Evolutionary conservation across 768 basidiomycete species (phyloP), one percentile per base, ranked within the genome.

Genomic region (Pleurotus citrinopileatus): DNA sequence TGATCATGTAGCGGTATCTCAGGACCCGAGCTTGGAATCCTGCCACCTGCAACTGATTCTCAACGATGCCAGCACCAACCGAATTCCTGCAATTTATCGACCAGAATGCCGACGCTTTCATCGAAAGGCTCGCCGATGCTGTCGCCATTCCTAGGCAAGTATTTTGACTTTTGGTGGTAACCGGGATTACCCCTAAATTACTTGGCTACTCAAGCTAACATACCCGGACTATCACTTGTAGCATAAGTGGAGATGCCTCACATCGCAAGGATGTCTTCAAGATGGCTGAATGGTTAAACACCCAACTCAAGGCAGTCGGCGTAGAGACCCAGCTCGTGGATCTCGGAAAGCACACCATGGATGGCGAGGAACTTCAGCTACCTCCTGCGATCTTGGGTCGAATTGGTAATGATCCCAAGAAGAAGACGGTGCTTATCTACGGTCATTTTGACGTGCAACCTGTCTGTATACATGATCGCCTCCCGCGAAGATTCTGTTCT

Each of bases 371-470:
- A 40, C 67, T 96, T 10, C 70, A 78, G 44, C 77, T 97, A 3
- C 94, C 95, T 0, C 92, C 92, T 2, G 89, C 83, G 4, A 82
- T 97, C 65, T 77, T 98, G 34, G 95, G 89, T 0, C 76, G 75
- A 59, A 75, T 94, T 58, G 96, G 96, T 2, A 76, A 84, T 32
- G 92, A 97, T 69, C 84, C 83, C 12, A 82, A 74, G 64, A 98
- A 98, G 84, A 95, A 91, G 81, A 98, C 94, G 0, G 84, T 98
- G 28, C 79, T 96, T 25, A 72, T 98, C 27, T 98, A 98, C 65
- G 95, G 93, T 1, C 95, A 98, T 68, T 96, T 92, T 64, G 94
- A 97, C 65, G 95, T 97, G 5, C 95, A 97, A 63, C 94, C 95
- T 7, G 90, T 91, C 56, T 47, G 83, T 70, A 28, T 38, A 27